phyloP scores from a whole-genome alignment of 1,284 basidiomycete species.

The Ganoderma multipileum region DNA sequence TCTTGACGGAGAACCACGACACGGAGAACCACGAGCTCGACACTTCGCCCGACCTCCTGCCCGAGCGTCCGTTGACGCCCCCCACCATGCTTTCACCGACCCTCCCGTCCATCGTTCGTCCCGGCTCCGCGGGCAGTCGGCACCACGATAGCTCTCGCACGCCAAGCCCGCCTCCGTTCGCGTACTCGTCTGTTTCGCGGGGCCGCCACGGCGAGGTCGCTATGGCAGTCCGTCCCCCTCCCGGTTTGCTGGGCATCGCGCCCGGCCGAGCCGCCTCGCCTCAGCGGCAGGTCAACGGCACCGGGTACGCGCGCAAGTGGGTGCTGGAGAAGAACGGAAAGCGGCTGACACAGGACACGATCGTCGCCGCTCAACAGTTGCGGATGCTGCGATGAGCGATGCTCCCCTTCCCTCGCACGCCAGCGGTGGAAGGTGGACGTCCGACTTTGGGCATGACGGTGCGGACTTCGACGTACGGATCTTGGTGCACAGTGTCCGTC shows the following conservation, averaged over 20 bases:
- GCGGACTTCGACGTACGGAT: background rate
- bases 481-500: background rate
- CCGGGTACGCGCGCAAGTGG: constrained; percentile 25
- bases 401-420: background rate
- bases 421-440: background rate
- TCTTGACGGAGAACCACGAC: background rate
- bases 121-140: background rate
- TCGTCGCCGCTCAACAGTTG: constrained; percentile 25
- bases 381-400: constrained; percentile 30
- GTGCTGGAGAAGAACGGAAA: constrained; percentile 33
- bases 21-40: background rate
- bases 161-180: background rate
- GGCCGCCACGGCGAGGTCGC: background rate
- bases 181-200: background rate
- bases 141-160: background rate
- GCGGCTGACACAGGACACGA: constrained; percentile 29
- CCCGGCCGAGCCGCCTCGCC: background rate
- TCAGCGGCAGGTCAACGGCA: constrained; percentile 4
- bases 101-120: background rate
- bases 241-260: background rate
- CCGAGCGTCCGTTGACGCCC: constrained; percentile 14
- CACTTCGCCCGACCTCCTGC: constrained; percentile 3
- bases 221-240: constrained; percentile 2
- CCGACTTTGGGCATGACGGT: background rate
- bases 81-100: constrained; percentile 5